Conservation (phyloP, 768 basidiomycete species). For the Rossbeevera mucosa region DNA sequence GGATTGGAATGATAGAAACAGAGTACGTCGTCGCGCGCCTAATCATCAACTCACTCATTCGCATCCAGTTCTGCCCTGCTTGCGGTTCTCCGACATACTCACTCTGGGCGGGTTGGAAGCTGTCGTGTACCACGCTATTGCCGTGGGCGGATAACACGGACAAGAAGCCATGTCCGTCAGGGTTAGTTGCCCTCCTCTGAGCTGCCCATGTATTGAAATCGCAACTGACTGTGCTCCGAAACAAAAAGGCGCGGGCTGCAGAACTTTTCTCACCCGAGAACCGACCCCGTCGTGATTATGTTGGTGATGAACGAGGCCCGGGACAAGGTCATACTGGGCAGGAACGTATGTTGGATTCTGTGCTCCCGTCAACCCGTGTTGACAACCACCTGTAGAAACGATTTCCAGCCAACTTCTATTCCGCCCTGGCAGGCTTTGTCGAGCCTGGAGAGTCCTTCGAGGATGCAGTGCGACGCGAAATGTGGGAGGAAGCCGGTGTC, state of each 20-base stretch:
- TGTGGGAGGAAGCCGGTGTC: constrained; percentile 97
- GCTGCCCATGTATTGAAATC: not conserved
- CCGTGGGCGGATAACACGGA: constrained; percentile 68
- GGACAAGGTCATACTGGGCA: constrained; percentile 82
- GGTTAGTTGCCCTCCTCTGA: constrained; percentile 40
- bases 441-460: constrained; percentile 95
- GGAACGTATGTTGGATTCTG: constrained; percentile 53
- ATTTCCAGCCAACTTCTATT: constrained; percentile 72
- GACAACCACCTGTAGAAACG: constrained; percentile 43
- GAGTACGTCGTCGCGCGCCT: constrained; percentile 39
- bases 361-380: not conserved
- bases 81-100: constrained; percentile 82
- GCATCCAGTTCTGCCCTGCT: constrained; percentile 76
- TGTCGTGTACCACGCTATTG: constrained; percentile 68
- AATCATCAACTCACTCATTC: not conserved
- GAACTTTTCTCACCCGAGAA: constrained; percentile 80
- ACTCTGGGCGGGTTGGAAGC: constrained; percentile 96
- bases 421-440: constrained; percentile 88
- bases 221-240: not conserved
- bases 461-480: constrained; percentile 86
- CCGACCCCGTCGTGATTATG: constrained; percentile 91
- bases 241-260: constrained; percentile 71
- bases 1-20: constrained; percentile 93
- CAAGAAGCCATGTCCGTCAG: constrained; percentile 65
- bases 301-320: constrained; percentile 73